A percentile compares a stretch with the other conserved stretches of the same genome.
These are phyloP conservation scores for Verticillium dahliae DNA, from an alignment of 2,329 filamentous ascomycete species.

Conservation along the genomic window DNA sequence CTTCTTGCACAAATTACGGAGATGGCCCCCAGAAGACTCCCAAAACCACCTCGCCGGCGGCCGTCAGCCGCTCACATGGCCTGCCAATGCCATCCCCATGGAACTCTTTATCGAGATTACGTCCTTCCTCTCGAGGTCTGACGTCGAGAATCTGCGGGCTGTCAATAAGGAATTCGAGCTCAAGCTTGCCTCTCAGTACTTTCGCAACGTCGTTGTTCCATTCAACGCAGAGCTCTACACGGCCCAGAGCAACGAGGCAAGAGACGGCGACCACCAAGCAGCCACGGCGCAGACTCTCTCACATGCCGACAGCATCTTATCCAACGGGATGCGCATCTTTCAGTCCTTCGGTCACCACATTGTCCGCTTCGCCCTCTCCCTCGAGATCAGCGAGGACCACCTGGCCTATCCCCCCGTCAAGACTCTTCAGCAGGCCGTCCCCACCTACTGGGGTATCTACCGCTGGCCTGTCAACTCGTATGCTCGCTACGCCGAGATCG, in stretches of 20 bases:
- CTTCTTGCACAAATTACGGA: not conserved
- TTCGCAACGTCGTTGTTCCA: conserved; percentile 57
- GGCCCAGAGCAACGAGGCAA: conserved; percentile 7
- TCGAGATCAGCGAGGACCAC: conserved; percentile 55
- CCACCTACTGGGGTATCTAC: conserved; percentile 58
- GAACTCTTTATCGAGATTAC: conserved; percentile 58
- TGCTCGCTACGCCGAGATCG: conserved; percentile 51
- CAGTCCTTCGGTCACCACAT: conserved; percentile 55
- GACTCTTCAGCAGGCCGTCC: conserved; percentile 43
- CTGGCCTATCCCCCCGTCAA: conserved; percentile 49
- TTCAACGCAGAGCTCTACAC: conserved; percentile 60
- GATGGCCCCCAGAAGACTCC: not conserved
- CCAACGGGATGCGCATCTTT: conserved; percentile 54
- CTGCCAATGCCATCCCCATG: conserved; percentile 38
- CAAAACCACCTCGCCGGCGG: not conserved
- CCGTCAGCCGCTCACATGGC: conserved; percentile 18
- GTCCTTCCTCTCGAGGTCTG: conserved; percentile 45
- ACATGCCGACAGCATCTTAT: conserved; percentile 17
- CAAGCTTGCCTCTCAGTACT: conserved; percentile 51
- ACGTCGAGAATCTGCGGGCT: conserved; percentile 54
- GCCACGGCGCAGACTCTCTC: conserved; percentile 16
- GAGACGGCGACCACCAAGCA: conserved; percentile 13
- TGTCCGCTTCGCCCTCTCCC: conserved; percentile 57
- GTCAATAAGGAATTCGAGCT: conserved; percentile 52
- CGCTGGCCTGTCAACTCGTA: conserved; percentile 57